phyloP scores from a whole-genome alignment of 768 basidiomycete species.

The Naganishia onofrii region DNA sequence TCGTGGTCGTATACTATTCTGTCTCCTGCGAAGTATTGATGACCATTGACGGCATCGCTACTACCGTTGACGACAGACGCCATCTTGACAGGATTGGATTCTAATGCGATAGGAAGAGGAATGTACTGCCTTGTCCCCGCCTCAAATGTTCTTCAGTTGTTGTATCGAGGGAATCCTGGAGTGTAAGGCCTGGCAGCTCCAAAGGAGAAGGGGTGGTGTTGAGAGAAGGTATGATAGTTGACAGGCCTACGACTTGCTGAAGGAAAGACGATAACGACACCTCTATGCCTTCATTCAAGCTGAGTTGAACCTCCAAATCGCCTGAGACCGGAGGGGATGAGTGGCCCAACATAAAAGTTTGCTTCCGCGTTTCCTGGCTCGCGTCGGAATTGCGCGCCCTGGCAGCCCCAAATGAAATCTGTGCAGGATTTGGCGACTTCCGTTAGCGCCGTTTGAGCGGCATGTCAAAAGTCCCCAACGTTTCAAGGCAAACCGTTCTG shows the following conservation, averaged over 20 bases:
- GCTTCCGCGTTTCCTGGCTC: neutral
- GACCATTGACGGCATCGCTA: slow-evolving; percentile 22
- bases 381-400: neutral
- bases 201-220: neutral
- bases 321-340: too few relatives aligned
- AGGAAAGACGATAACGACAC: neutral
- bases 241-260: neutral
- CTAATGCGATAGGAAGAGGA: neutral
- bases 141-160: neutral
- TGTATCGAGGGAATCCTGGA: neutral
- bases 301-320: too few relatives aligned
- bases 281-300: too few relatives aligned
- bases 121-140: neutral
- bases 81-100: slow-evolving; percentile 20
- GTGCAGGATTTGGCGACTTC: neutral
- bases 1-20: slow-evolving; percentile 56
- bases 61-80: slow-evolving; percentile 24
- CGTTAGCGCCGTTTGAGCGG: neutral
- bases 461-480: neutral
- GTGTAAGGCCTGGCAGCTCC: neutral
- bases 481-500: neutral
- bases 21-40: slow-evolving; percentile 14
- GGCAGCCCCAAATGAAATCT: slow-evolving; percentile 7
- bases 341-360: neutral
- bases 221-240: neutral